Evolutionary conservation across 257 asterid genomes (phyloP).

Genomic region (Plectranthus barbatus): DNA sequence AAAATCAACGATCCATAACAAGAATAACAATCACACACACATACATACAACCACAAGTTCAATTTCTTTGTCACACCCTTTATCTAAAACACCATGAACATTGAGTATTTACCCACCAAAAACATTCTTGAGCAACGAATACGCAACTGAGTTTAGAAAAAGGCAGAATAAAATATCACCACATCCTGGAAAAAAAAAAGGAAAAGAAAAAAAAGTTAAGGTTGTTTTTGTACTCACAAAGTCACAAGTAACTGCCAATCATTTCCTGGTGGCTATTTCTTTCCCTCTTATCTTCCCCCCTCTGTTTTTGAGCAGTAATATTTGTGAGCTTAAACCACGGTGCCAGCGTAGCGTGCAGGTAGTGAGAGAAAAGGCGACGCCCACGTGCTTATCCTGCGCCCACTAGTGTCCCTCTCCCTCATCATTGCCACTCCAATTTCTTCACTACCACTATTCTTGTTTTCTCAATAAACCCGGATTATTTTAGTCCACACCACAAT

Average conservation of each 20-base stretch:
- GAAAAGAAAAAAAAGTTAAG: constrained; percentile 27
- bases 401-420: constrained; percentile 45
- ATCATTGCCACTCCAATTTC: constrained; percentile 42
- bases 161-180: constrained; percentile 19
- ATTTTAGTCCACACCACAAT: constrained; percentile 27
- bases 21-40: constrained; percentile 1
- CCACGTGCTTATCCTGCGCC: constrained; percentile 66
- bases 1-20: too few species aligned
- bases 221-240: constrained; percentile 29
- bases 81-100: background rate
- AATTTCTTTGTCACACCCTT: background rate
- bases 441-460: constrained; percentile 11
- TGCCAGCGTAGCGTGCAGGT: constrained; percentile 69
- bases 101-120: background rate
- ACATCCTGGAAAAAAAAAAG: constrained; percentile 25
- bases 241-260: constrained; percentile 29
- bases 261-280: constrained; percentile 26
- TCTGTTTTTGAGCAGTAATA: background rate
- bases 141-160: constrained; percentile 2
- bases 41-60: background rate
- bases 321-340: constrained; percentile 16
- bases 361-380: constrained; percentile 55
- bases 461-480: constrained; percentile 20
- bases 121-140: background rate
- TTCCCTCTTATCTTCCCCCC: background rate